Evolutionary conservation across 2,329 filamentous ascomycete genomes (phyloP).

Genomic region (Fusarium sp.): DNA sequence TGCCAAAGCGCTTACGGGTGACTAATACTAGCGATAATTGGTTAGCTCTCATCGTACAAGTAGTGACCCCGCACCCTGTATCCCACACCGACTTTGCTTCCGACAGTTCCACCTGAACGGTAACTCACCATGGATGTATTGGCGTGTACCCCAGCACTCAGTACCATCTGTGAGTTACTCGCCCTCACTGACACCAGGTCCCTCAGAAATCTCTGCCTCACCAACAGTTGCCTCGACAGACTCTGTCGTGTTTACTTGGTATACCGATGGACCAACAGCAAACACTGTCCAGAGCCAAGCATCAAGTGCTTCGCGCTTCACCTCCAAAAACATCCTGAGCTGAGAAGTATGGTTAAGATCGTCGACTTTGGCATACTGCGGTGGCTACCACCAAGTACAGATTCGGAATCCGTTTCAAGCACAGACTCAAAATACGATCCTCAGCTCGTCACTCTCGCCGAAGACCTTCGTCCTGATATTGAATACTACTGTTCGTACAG

Average conservation of each 20-base stretch:
- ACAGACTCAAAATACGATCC: not conserved
- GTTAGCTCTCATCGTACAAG: accelerated
- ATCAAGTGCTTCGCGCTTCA: not conserved
- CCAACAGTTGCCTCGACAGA: not conserved
- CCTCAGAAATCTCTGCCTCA: not conserved
- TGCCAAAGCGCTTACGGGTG: not conserved
- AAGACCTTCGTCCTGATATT: not conserved
- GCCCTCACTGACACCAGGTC: accelerated
- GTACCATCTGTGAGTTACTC: accelerated
- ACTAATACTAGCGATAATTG: not conserved
- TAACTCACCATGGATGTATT: not conserved
- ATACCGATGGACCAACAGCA: not conserved
- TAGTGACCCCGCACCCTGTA: not conserved
- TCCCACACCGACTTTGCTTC: too few relatives aligned
- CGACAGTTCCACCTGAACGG: accelerated
- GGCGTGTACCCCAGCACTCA: not conserved
- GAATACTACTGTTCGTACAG: not conserved
- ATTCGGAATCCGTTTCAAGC: not conserved
- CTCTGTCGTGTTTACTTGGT: not conserved
- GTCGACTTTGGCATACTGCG: not conserved
- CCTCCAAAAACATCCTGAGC: not conserved
- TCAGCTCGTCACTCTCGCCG: not conserved
- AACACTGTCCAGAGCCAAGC: not conserved
- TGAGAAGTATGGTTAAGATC: not conserved
- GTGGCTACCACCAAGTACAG: too few relatives aligned